Evolutionary conservation across 2,329 filamentous ascomycete genomes (phyloP).

Genomic region (Delphinella strobiligena): DNA sequence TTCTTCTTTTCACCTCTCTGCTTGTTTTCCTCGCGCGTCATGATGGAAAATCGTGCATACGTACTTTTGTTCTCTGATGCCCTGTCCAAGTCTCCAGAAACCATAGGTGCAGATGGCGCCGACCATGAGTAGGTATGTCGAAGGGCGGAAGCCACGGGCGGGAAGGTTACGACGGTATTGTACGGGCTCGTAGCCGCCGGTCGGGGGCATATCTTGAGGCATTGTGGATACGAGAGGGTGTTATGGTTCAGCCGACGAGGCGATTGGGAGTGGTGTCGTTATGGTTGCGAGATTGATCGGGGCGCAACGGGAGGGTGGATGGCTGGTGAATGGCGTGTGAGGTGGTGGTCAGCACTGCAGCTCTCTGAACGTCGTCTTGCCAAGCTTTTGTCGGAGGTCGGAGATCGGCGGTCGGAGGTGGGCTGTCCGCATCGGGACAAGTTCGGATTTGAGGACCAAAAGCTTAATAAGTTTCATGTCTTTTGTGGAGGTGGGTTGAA

Average conservation of each 20-base stretch:
- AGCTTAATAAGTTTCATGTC: too few relatives aligned
- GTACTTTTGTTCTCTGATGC: conserved; percentile 85
- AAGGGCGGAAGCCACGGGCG: conserved; percentile 76
- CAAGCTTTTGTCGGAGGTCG: not conserved
- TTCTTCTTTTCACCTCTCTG: too few relatives aligned
- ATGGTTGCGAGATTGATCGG: not conserved
- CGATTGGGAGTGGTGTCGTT: not conserved
- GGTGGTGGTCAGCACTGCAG: not conserved
- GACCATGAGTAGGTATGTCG: conserved; percentile 64
- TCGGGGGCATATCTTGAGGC: conserved; percentile 95
- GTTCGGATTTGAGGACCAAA: too few relatives aligned
- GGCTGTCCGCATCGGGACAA: too few relatives aligned
- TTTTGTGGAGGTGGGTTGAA: too few relatives aligned
- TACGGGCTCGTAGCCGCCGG: conserved; percentile 87
- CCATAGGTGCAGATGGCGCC: conserved; percentile 75
- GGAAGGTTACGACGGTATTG: conserved; percentile 98
- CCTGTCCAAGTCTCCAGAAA: conserved; percentile 74
- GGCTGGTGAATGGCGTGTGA: not conserved
- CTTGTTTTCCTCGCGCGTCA: too few relatives aligned
- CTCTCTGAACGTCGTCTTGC: not conserved
- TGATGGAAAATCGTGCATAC: conserved; percentile 24
- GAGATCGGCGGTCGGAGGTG: too few relatives aligned
- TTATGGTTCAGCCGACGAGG: not conserved
- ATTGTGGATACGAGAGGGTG: conserved; percentile 43
- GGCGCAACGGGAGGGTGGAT: not conserved